Conservation (phyloP, 306 rosid species). For the Adenanthera pavonina region DNA sequence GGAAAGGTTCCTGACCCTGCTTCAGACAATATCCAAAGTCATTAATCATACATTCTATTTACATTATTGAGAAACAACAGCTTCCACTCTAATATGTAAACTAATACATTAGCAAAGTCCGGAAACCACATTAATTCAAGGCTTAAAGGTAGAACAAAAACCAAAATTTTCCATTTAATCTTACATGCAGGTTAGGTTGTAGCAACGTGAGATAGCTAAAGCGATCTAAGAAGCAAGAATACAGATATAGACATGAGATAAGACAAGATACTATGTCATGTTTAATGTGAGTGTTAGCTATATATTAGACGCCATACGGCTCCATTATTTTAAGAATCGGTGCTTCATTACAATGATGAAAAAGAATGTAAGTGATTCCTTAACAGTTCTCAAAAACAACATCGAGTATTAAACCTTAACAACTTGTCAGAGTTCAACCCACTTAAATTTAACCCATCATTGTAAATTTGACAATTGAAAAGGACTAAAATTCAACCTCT, state of each 20-base stretch:
- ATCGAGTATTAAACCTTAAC: background rate
- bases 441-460: background rate
- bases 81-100: background rate
- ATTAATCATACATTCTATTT: background rate
- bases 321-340: background rate
- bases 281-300: background rate
- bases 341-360: background rate
- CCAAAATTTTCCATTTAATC: background rate
- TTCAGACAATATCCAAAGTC: conserved; percentile 2
- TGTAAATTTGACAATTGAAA: background rate
- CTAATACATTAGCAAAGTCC: background rate
- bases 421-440: conserved; percentile 7
- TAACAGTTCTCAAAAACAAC: background rate
- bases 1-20: conserved; percentile 3
- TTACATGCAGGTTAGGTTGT: background rate
- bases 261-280: background rate
- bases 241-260: background rate
- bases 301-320: background rate
- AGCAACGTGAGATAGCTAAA: background rate
- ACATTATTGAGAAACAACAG: background rate
- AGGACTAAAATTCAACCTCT: background rate
- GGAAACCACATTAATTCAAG: background rate
- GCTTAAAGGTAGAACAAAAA: background rate
- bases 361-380: background rate
- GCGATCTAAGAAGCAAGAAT: background rate